Percentiles rank a stretch among this genome's conserved stretches.
phyloP scores from a whole-genome alignment of 2,329 filamentous ascomycete genomes.

The Microdochium bolleyi region DNA sequence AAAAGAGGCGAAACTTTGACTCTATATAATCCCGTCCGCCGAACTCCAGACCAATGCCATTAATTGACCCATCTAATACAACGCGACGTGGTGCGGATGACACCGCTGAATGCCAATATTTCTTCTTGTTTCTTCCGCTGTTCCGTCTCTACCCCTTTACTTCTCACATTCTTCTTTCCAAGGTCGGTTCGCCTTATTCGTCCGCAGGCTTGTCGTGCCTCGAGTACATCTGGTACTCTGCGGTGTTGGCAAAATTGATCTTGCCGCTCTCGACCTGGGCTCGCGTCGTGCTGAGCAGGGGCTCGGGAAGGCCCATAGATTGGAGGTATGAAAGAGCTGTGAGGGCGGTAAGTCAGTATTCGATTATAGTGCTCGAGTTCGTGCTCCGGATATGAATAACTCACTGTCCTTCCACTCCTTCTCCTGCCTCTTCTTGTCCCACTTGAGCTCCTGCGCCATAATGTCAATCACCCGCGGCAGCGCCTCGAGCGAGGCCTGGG shows the following conservation, averaged over 20 bases:
- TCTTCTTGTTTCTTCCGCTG: no score
- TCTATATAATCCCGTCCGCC: no score
- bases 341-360: constrained; percentile 1
- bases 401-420: constrained; percentile 71
- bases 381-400: constrained; percentile 17
- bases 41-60: no score
- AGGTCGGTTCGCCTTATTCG: no score
- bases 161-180: no score
- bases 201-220: constrained; percentile 45
- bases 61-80: no score
- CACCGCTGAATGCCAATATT: no score
- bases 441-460: constrained; percentile 77
- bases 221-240: constrained; percentile 56
- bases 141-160: no score
- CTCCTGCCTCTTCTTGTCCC: constrained; percentile 66
- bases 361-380: constrained; percentile 2
- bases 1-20: no score
- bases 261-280: constrained; percentile 54
- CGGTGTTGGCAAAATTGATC: constrained; percentile 46
- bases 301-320: constrained; percentile 57
- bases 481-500: constrained; percentile 81
- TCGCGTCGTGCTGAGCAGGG: constrained; percentile 48
- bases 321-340: constrained; percentile 51
- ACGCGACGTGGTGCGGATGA: no score
- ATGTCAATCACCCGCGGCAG: constrained; percentile 81